A percentile compares a stretch with the other conserved stretches of the same genome.
Conservation (phyloP, 1,139 yeast genomes). For the Geotrichum reessii region DNA sequence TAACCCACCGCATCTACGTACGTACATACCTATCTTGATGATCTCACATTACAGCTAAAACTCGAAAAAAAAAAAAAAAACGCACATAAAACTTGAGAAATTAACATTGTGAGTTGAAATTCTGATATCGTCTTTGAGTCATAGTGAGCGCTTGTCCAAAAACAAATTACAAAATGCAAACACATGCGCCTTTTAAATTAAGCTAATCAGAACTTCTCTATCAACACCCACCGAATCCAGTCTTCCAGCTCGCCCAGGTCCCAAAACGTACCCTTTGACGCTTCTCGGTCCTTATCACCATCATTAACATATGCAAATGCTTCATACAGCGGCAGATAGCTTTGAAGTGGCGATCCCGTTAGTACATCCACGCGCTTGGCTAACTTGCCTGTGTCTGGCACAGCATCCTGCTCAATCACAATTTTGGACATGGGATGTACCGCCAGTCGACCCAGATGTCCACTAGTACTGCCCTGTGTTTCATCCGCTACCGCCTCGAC, state of each 20-base stretch:
- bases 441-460: slow-evolving; percentile 30
- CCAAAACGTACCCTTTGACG: slow-evolving; percentile 39
- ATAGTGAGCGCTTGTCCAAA: slow-evolving; percentile 13
- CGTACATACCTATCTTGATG: too few species aligned
- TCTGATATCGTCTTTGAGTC: slow-evolving; percentile 6
- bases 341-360: slow-evolving; percentile 32
- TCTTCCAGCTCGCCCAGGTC: slow-evolving; percentile 60
- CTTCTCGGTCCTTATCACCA: slow-evolving; percentile 37
- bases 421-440: slow-evolving; percentile 28
- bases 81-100: too few species aligned
- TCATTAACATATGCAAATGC: slow-evolving; percentile 31
- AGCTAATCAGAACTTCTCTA: not conserved
- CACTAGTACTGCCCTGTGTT: slow-evolving; percentile 7
- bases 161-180: too few species aligned
- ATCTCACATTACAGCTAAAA: too few species aligned
- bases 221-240: slow-evolving; percentile 55
- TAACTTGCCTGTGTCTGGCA: not conserved
- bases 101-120: not conserved
- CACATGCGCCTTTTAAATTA: slow-evolving; percentile 2
- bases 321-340: slow-evolving; percentile 31
- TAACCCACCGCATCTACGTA: not conserved
- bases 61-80: too few species aligned
- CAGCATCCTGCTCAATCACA: slow-evolving; percentile 11
- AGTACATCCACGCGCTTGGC: slow-evolving; percentile 24
- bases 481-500: not conserved